phyloP scores from a whole-genome alignment of 495 filamentous ascomycete species.

The Astrothelium macrocarpum region DNA sequence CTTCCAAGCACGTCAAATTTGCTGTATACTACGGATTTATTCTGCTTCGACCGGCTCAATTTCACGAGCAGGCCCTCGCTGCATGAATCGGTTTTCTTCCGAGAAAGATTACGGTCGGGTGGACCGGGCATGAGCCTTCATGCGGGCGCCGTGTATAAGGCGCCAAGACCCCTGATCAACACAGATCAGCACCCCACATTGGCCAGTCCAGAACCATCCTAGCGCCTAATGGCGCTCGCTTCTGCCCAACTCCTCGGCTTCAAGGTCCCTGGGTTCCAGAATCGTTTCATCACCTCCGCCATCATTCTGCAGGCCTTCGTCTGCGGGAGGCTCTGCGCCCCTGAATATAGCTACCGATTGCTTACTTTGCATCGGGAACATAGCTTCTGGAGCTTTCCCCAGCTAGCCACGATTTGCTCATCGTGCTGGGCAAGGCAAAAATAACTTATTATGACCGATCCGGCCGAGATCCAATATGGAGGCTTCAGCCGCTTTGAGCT shows the following conservation, averaged over 20 bases:
- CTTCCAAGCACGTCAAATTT: no score
- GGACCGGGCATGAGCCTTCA: neutral
- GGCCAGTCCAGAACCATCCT: neutral
- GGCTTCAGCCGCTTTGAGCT: conserved; percentile 64
- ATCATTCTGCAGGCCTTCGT: neutral
- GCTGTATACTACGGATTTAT: neutral
- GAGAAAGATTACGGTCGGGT: neutral
- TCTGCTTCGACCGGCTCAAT: neutral
- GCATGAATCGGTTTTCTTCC: neutral
- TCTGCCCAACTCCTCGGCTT: neutral
- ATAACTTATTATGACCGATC: neutral
- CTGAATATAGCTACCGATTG: neutral
- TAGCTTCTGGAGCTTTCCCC: neutral
- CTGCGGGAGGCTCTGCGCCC: neutral
- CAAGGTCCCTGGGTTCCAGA: neutral
- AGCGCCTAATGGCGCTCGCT: neutral
- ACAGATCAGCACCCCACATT: neutral
- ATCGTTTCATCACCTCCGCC: conserved; percentile 1
- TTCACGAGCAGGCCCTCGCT: neutral
- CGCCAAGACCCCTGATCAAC: neutral
- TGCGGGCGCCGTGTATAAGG: neutral
- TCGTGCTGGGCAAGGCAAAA: neutral
- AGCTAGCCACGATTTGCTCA: neutral
- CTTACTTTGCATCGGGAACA: neutral
- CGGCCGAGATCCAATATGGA: conserved; percentile 34